Evolutionary conservation across 805 yeast genomes (phyloP), one percentile per base, ranked within the genome.

Genomic region (Teunomyces funiuensis): DNA sequence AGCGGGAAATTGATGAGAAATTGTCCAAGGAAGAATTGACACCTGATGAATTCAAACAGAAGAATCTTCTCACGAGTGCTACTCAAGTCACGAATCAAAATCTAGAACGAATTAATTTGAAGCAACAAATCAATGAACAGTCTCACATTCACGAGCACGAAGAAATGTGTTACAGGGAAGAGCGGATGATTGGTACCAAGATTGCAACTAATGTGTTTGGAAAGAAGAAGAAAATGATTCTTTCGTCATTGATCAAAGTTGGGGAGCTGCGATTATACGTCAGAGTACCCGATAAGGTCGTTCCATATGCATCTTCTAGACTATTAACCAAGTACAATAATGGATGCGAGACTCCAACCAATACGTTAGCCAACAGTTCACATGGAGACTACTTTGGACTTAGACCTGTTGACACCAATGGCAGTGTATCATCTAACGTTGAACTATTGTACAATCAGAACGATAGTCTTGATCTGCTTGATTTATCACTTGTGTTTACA

Each of bases 231-330:
- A 67, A 65, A 43, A 56, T 59, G 40, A 52, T 70, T 18, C 49
- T 70, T 16, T 59, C 71, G 36, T 54, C 68, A 2, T 39, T 57
- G 3, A 55, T 58, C 6, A 61, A 60, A 31, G 51, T 66, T 15
- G 76, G 76, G 1, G 51, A 49, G 2, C 63, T 64, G 66, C 53
- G 50, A 28, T 39, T 71, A 7, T 61, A 55, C 39, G 68, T 56
- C 9, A 50, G 49, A 28, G 65, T 69, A 0, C 74, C 74, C 1
- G 49, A 50, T 28, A 60, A 60, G 39, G 52, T 63, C 5, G 47
- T 71, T 10, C 62, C 66, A 1, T 69, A 68, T 45, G 53, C 61
- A 2, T 60, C 73, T 4, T 73, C 76, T 1, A 59, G 57, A 37
- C 50, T 71, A 23, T 50, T 71, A 6, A 61, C 55, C 53, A 65